Evolutionary conservation across 2,329 filamentous ascomycete genomes (phyloP).

Genomic region (Scedosporium boydii): DNA sequence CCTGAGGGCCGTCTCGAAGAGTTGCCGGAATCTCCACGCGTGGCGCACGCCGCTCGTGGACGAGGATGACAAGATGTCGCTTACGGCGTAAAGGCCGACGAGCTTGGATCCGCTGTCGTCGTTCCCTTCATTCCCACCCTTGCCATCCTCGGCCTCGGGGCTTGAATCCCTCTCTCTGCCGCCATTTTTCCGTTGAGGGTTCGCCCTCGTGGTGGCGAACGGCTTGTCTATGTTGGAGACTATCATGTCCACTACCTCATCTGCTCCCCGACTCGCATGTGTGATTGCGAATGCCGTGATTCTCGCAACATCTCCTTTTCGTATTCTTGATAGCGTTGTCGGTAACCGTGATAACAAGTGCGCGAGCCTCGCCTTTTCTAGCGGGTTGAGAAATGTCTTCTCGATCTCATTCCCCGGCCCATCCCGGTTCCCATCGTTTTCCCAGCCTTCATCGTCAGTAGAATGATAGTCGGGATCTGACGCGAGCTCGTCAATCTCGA

Average conservation of each 20-base stretch:
- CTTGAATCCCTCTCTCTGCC: constrained; percentile 46
- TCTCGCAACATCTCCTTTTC: constrained; percentile 77
- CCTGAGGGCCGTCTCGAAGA: constrained; percentile 66
- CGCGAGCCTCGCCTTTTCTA: constrained; percentile 75
- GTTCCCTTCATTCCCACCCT: constrained; percentile 24
- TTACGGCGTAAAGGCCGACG: constrained; percentile 68
- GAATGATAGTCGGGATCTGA: constrained; percentile 81
- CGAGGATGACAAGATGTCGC: constrained; percentile 69
- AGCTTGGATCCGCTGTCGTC: constrained; percentile 68
- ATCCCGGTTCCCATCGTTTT: constrained; percentile 37
- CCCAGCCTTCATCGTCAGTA: constrained; percentile 69
- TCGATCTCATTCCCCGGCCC: constrained; percentile 27
- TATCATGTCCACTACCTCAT: constrained; percentile 86
- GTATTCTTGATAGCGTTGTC: constrained; percentile 60
- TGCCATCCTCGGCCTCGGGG: constrained; percentile 26
- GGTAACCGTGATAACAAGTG: constrained; percentile 80
- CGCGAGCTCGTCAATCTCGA: constrained; percentile 66
- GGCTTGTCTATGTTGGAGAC: constrained; percentile 73
- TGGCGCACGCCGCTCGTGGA: constrained; percentile 71
- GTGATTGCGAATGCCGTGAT: constrained; percentile 83
- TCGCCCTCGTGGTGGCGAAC: constrained; percentile 51
- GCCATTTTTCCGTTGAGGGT: constrained; percentile 13
- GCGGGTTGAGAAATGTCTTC: constrained; percentile 64
- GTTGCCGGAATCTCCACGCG: constrained; percentile 75
- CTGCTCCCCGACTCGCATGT: constrained; percentile 73